phyloP scores from a whole-genome alignment of 345 rosid genomes.

The Corchorus olitorius region DNA sequence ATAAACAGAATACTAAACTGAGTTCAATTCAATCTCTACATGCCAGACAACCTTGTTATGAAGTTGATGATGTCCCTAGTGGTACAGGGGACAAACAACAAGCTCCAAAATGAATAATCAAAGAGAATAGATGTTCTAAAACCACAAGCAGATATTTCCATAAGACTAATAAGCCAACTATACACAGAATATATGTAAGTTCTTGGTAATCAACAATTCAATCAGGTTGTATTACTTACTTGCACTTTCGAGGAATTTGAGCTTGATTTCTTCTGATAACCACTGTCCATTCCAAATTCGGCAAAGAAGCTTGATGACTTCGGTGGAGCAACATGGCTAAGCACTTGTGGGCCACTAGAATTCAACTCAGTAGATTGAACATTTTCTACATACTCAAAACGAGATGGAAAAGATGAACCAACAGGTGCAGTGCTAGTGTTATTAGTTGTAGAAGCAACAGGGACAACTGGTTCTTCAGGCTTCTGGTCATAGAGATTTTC shows the following conservation, averaged over 20 bases:
- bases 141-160: no score
- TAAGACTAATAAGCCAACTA: neutral
- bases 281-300: slow-evolving; percentile 88
- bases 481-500: slow-evolving; percentile 94
- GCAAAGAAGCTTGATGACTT: slow-evolving; percentile 85
- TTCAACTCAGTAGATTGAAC: slow-evolving; percentile 53
- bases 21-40: neutral
- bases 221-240: slow-evolving; percentile 38
- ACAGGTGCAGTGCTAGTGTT: slow-evolving; percentile 40
- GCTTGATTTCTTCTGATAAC: slow-evolving; percentile 64
- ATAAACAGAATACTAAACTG: neutral
- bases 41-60: slow-evolving; percentile 3
- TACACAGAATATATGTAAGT: neutral
- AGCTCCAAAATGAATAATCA: neutral
- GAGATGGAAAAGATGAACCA: slow-evolving; percentile 71
- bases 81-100: neutral
- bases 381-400: slow-evolving; percentile 86
- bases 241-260: slow-evolving; percentile 67
- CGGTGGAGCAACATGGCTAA: slow-evolving; percentile 93
- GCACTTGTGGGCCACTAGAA: slow-evolving; percentile 66
- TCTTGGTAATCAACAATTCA: neutral
- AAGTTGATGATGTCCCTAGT: neutral
- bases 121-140: no score
- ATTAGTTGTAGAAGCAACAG: slow-evolving; percentile 57
- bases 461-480: slow-evolving; percentile 82